These are phyloP conservation scores for Phlegmacium glaucopus DNA, from an alignment of 768 basidiomycete species.

Conservation along the genomic window DNA sequence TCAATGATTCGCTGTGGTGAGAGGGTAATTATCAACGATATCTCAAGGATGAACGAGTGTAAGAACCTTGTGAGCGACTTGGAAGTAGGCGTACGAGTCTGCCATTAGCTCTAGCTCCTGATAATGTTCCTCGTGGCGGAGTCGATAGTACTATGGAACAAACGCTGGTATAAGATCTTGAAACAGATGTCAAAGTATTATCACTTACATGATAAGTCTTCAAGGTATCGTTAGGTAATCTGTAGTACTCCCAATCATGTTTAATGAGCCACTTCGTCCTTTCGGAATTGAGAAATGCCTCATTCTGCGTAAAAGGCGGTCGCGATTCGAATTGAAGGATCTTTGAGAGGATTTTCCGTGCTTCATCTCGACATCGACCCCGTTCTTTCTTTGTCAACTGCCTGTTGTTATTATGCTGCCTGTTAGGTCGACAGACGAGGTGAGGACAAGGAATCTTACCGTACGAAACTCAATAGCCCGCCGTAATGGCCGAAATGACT, in stretches of 20 bases:
- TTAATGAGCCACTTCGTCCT: neutral
- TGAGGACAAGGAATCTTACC: constrained; percentile 13
- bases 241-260: no score
- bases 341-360: neutral
- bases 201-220: no score
- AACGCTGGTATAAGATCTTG: no score
- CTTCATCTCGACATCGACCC: neutral
- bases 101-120: constrained; percentile 51
- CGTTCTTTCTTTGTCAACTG: neutral
- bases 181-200: no score
- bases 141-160: no score
- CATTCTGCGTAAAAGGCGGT: neutral
- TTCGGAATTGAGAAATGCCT: neutral
- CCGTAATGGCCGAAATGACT: constrained; percentile 29
- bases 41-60: neutral
- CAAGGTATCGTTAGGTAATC: no score
- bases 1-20: constrained; percentile 51
- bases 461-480: constrained; percentile 21
- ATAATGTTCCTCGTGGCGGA: no score
- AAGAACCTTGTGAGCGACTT: constrained; percentile 50
- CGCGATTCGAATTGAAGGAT: neutral
- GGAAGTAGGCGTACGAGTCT: constrained; percentile 52
- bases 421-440: neutral
- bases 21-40: neutral
- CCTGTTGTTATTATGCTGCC: no score